Conservation (phyloP, 352 stramenopile species). For the Phytophthora tentaculata region DNA sequence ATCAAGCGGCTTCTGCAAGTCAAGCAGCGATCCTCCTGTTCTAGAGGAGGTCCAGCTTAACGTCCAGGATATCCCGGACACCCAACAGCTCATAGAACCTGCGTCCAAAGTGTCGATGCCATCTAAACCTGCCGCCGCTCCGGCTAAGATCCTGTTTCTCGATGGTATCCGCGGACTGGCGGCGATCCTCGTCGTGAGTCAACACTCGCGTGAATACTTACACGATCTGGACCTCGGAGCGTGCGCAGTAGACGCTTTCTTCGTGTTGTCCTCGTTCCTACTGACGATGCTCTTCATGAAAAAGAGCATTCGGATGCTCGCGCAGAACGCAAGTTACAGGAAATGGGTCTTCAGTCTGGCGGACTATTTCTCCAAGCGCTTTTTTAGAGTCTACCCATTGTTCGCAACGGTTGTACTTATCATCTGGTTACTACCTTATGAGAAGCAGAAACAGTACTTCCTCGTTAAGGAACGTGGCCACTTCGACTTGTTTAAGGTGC, state of each 20-base stretch:
- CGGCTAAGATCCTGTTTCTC: constrained; percentile 48
- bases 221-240: constrained; percentile 38
- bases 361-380: constrained; percentile 49
- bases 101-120: constrained; percentile 14
- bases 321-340: constrained; percentile 23
- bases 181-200: constrained; percentile 43
- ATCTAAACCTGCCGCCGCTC: constrained; percentile 12
- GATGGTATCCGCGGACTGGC: constrained; percentile 55
- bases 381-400: constrained; percentile 45
- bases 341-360: constrained; percentile 32
- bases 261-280: constrained; percentile 54
- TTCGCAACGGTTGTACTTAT: constrained; percentile 32
- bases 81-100: constrained; percentile 15
- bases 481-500: constrained; percentile 52
- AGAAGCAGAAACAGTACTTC: constrained; percentile 39
- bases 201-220: constrained; percentile 40
- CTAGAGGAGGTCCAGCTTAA: constrained; percentile 21
- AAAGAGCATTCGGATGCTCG: constrained; percentile 37
- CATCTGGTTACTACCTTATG: constrained; percentile 41
- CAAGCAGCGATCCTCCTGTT: neutral
- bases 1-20: constrained; percentile 11
- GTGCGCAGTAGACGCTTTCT: constrained; percentile 44
- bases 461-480: constrained; percentile 35
- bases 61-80: constrained; percentile 19
- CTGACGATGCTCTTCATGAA: constrained; percentile 50